Evolutionary conservation across 371 early-diverging fungal species (phyloP).

Genomic region (Funneliformis caledonium): DNA sequence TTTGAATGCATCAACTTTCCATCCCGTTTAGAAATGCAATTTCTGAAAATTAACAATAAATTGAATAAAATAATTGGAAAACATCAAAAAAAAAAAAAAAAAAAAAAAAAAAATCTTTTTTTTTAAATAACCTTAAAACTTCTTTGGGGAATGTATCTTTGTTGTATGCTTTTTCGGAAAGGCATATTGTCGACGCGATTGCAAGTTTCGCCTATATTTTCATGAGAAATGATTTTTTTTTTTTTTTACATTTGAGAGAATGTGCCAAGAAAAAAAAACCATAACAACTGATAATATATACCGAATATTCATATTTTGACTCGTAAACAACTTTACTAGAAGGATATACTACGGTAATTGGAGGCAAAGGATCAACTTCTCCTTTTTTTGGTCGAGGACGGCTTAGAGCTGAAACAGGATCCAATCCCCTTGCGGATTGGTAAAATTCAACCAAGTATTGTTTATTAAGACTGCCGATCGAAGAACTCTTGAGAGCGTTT

Average conservation of each 20-base stretch:
- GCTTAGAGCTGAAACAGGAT: not conserved
- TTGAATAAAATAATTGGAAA: not conserved
- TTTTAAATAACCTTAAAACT: not conserved
- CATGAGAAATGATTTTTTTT: no score
- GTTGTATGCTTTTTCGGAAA: slow-evolving; percentile 33
- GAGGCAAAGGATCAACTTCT: slow-evolving; percentile 21
- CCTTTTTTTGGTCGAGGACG: slow-evolving; percentile 3
- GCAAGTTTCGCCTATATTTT: not conserved
- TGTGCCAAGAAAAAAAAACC: not conserved
- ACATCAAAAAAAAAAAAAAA: no score
- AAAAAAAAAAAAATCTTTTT: not conserved
- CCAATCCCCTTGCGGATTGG: slow-evolving; percentile 26
- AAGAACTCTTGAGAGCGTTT: not conserved
- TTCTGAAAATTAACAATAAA: not conserved
- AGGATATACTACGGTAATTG: slow-evolving; percentile 33
- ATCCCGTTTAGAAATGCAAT: slow-evolving; percentile 34
- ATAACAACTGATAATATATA: not conserved
- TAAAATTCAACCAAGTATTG: slow-evolving; percentile 16
- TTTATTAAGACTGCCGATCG: slow-evolving; percentile 3
- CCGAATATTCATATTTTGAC: slow-evolving; percentile 23
- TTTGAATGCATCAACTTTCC: slow-evolving; percentile 39
- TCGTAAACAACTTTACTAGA: slow-evolving; percentile 18
- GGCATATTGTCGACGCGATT: slow-evolving; percentile 6
- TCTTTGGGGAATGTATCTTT: slow-evolving; percentile 31
- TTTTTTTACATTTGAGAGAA: no score